These are phyloP conservation scores for Fusarium sp. DNA, from an alignment of 2,329 filamentous ascomycete species.

Conservation along the genomic window DNA sequence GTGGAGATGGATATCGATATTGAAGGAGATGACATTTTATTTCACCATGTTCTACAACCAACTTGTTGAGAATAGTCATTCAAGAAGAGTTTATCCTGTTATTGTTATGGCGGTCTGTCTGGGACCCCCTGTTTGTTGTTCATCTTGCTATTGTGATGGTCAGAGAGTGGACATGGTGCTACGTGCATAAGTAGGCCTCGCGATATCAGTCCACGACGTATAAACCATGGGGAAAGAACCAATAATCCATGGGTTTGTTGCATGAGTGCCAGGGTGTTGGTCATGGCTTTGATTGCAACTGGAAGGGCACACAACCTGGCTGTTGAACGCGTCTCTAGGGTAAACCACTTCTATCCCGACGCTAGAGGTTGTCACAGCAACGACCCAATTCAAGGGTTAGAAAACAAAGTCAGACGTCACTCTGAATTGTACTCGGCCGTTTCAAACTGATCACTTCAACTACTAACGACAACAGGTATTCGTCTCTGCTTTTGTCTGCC, in stretches of 20 bases:
- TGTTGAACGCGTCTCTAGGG: conserved; percentile 12
- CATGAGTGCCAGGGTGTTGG: not conserved
- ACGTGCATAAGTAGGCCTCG: too few species aligned
- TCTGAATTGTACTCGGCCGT: conserved; percentile 28
- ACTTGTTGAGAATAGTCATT: not conserved
- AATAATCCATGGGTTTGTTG: not conserved
- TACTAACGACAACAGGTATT: conserved; percentile 32
- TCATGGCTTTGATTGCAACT: not conserved
- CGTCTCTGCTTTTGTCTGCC: conserved; percentile 44
- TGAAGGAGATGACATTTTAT: not conserved
- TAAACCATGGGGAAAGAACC: not conserved
- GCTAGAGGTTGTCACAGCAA: conserved; percentile 39
- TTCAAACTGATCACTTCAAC: conserved; percentile 22
- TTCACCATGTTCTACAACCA: not conserved
- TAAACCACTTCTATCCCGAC: conserved; percentile 15
- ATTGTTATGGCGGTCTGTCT: conserved; percentile 4
- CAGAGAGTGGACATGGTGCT: not conserved
- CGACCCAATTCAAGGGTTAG: conserved; percentile 12
- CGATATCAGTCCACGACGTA: not conserved
- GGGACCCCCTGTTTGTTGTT: conserved; percentile 1
- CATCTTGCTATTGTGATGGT: not conserved
- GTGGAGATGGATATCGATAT: not conserved
- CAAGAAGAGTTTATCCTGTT: not conserved
- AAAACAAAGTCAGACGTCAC: conserved; percentile 44
- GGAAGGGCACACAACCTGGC: not conserved